These are phyloP conservation scores for Blastocystis sp. DNA, from an alignment of 352 stramenopile genomes.

Conservation along the genomic window DNA sequence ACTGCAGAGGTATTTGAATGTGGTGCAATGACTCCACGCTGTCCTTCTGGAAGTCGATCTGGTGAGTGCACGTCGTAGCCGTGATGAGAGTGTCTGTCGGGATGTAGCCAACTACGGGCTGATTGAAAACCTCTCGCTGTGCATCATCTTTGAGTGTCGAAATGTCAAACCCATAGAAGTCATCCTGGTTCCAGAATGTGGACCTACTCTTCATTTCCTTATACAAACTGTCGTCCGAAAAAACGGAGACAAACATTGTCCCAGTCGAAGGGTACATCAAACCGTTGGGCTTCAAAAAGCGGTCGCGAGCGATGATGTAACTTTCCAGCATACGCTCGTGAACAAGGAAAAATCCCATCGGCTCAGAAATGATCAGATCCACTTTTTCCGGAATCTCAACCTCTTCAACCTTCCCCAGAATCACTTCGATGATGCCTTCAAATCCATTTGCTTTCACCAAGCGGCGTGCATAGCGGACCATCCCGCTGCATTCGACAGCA, in stretches of 20 bases:
- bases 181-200: conserved; percentile 85
- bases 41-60: conserved; percentile 78
- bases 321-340: conserved; percentile 98
- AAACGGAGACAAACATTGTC: conserved; percentile 91
- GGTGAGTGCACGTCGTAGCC: conserved; percentile 70
- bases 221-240: conserved; percentile 86
- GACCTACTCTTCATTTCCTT: conserved; percentile 82
- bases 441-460: conserved; percentile 89
- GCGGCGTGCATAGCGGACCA: conserved; percentile 87
- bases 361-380: conserved; percentile 97
- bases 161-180: conserved; percentile 95
- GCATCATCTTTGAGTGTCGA: conserved; percentile 82
- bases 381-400: conserved; percentile 88
- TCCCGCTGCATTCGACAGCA: conserved; percentile 87
- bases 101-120: conserved; percentile 88
- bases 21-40: conserved; percentile 74
- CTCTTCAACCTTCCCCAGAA: conserved; percentile 93
- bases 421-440: conserved; percentile 87
- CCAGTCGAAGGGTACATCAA: conserved; percentile 94
- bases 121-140: conserved; percentile 91
- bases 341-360: conserved; percentile 99
- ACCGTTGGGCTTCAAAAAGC: conserved; percentile 85
- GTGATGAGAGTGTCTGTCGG: conserved; percentile 67
- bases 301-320: conserved; percentile 85
- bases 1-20: conserved; percentile 81